Evolutionary conservation across 371 early-diverging fungal species (phyloP), one percentile per base, ranked within the genome.

Genomic region (Apophysomyces elegans): DNA sequence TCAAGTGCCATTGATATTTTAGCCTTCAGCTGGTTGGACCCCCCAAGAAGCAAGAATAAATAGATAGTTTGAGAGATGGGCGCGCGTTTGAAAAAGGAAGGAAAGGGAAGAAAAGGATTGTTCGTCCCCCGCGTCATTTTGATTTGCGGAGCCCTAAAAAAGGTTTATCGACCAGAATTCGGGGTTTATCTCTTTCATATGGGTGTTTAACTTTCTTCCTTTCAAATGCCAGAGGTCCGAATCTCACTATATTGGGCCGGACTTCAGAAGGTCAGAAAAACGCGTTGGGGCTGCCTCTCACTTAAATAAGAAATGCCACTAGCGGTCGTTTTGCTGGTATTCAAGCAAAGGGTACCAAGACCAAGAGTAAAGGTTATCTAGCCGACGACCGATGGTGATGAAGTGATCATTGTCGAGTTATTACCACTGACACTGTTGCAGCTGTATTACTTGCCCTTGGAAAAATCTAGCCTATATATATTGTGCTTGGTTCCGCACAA

Each of bases 1-100:
- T 41, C 41, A 11, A 13, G 13, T 13, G 41, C 41, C 41, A 41
- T 41, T 41, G 41, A 8, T 41, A 11, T 41, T 50, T 26, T 18
- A 26, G 32, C 21, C 21, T 18, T 8, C 21, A n/a, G 54, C 21
- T 26, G 32, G 32, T 50, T 50, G 18, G 9, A 50, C 54, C 54
- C 16, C 54, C 54, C 8, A 45, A 50, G 21, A 21, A 50, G 9
- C 32, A 26, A 21, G 1, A n/a, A 18, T 7, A 47, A 47, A 50
- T 21, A 50, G 21, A 50, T 21, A 50, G 16, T 50, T 26, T 26
- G 32, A 26, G 32, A 26, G 32, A 26, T 26, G 3, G 2, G 32
- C 32, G 54, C 54, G 54, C 54, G 54, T 50, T 50, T 50, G 54
- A 50, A 50, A 50, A 50, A 50, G 54, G 54, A 50, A 50, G 54